Evolutionary conservation across 306 rosid genomes (phyloP), one percentile per base, ranked within the genome.

Genomic region (Dicorynia guianensis): DNA sequence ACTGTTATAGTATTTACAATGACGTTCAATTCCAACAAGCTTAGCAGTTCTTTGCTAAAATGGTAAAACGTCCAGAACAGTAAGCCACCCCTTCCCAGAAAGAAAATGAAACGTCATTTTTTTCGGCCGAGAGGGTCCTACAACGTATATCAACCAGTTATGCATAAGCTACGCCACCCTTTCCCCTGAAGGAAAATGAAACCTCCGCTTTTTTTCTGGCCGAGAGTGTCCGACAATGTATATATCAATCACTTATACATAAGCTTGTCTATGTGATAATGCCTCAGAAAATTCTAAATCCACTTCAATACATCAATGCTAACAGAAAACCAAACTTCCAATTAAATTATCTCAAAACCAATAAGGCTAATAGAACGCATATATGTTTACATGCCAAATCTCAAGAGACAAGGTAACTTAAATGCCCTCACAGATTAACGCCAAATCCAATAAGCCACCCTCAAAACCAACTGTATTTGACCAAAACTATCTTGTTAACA

Each of bases 281-380:
- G 76, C 67, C 30, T 19, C 30, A 62, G 11, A 71, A 79, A 65
- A 42, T 18, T 74, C 34, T 52, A 40, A 14, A 36, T 35, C 3
- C 6, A n/a, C 11, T 14, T 36, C 10, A 20, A 42, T 17, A 19
- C 33, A 40, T 11, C 5, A 40, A 63, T 10, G n/a, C 52, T 52
- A 48, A 25, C 2, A 25, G 30, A 2, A 25, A 25, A 25, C 30
- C 1, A 25, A 25, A 25, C 30, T 25, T 1, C 30, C 30, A 25
- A 25, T 2, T 25, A 25, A 25, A 25, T 25, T 1, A 25, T 25
- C 30, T 25, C 2, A 25, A 25, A 1, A 25, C 30, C 30, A 25
- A 25, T 25, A 25, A 25, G 30, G 30, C 30, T 25, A 25, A 25
- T 25, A 25, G 30, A 25, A 25, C 2, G 30, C 2, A 25, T 25